phyloP scores from a whole-genome alignment of 2,329 filamentous ascomycete genomes.

The Dactylellina sp. region DNA sequence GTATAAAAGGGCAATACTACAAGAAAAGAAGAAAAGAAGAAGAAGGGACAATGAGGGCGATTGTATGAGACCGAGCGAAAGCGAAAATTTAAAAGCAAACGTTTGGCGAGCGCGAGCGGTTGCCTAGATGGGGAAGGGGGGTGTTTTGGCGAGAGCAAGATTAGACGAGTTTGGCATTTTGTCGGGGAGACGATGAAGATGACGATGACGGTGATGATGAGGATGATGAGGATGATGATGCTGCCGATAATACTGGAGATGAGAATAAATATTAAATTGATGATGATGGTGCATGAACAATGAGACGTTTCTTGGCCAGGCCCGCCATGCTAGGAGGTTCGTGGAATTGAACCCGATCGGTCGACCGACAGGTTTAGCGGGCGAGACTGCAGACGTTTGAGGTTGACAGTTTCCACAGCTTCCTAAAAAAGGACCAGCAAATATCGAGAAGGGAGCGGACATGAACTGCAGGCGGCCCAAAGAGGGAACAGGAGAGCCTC shows the following conservation, averaged over 20 bases:
- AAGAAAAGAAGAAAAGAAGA: too few species aligned
- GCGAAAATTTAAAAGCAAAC: slow-evolving; percentile 11
- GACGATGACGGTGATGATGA: slow-evolving; percentile 6
- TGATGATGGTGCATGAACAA: slow-evolving; percentile 17
- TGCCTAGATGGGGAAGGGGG: slow-evolving; percentile 21
- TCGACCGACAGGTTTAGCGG: slow-evolving; percentile 17
- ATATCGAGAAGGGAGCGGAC: neutral
- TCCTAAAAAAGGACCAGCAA: slow-evolving; percentile 49
- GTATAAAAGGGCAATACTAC: too few species aligned
- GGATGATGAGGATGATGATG: slow-evolving; percentile 1
- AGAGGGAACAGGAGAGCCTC: slow-evolving; percentile 20
- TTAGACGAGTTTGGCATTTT: neutral
- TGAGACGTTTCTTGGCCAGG: slow-evolving; percentile 48
- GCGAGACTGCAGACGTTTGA: slow-evolving; percentile 46
- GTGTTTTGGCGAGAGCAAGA: neutral
- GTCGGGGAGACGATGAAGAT: neutral
- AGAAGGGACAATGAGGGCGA: too few species aligned
- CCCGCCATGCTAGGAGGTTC: slow-evolving; percentile 4
- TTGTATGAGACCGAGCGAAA: neutral
- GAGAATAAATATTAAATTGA: too few species aligned
- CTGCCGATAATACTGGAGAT: too few species aligned
- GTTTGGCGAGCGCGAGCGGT: slow-evolving; percentile 1
- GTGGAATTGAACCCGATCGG: too few species aligned
- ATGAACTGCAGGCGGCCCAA: slow-evolving; percentile 19
- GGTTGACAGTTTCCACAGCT: slow-evolving; percentile 50